These are phyloP conservation scores for Scutellaria baicalensis DNA, from an alignment of 257 asterid species.

Conservation along the genomic window DNA sequence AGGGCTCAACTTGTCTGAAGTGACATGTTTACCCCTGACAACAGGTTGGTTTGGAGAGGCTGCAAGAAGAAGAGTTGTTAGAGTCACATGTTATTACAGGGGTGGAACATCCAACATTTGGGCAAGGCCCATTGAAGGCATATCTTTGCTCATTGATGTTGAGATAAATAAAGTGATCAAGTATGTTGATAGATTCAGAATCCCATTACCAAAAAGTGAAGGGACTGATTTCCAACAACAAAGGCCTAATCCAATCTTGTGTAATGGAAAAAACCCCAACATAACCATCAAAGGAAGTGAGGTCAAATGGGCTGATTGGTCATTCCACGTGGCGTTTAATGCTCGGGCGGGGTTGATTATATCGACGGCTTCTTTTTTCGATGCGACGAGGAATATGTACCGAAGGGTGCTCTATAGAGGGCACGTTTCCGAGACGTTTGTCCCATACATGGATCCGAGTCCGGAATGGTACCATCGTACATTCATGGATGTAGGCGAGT, in stretches of 20 bases:
- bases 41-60: slow-evolving; percentile 68
- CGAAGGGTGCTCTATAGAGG: slow-evolving; percentile 61
- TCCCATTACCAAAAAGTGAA: slow-evolving; percentile 37
- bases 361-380: slow-evolving; percentile 51
- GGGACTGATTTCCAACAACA: slow-evolving; percentile 45
- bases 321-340: slow-evolving; percentile 51
- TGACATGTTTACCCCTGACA: slow-evolving; percentile 55
- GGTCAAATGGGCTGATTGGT: slow-evolving; percentile 65
- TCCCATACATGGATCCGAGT: slow-evolving; percentile 74
- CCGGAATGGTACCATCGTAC: slow-evolving; percentile 62
- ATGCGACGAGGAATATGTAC: slow-evolving; percentile 10
- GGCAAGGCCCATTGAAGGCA: slow-evolving; percentile 66
- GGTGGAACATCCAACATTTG: slow-evolving; percentile 55
- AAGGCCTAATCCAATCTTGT: slow-evolving; percentile 15
- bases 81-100: slow-evolving; percentile 53
- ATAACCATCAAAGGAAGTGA: slow-evolving; percentile 29
- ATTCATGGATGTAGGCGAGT: slow-evolving; percentile 76
- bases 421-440: slow-evolving; percentile 73
- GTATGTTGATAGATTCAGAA: slow-evolving; percentile 30
- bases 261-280: slow-evolving; percentile 20
- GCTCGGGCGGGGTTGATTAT: slow-evolving; percentile 57
- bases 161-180: slow-evolving; percentile 36
- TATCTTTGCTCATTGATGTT: slow-evolving; percentile 39
- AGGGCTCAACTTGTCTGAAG: slow-evolving; percentile 56
- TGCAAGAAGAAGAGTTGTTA: slow-evolving; percentile 35